These are phyloP conservation scores for Crucihimalaya himalaica DNA, from an alignment of 345 rosid genomes.

Conservation along the genomic window DNA sequence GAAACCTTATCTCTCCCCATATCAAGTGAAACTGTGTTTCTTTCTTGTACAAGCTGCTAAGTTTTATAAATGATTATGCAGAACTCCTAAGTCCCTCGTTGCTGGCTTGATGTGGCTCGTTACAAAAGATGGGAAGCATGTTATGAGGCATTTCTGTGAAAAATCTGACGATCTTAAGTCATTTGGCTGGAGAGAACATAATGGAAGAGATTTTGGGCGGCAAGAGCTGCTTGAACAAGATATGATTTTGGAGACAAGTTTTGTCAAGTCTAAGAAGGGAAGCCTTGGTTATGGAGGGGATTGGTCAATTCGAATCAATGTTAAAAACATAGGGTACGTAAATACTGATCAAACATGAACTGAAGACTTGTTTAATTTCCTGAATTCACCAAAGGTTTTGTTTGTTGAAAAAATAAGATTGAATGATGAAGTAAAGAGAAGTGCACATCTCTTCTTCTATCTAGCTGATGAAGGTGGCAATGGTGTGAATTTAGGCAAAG, in stretches of 20 bases:
- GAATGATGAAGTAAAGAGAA: constrained; percentile 55
- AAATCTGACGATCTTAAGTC: constrained; percentile 63
- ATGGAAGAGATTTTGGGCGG: constrained; percentile 86
- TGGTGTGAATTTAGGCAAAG: constrained; percentile 50
- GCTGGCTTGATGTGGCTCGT: constrained; percentile 97
- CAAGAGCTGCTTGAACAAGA: constrained; percentile 73
- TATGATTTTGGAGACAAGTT: constrained; percentile 66
- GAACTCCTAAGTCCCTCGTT: constrained; percentile 74
- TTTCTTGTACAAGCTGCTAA: constrained; percentile 8
- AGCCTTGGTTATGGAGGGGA: constrained; percentile 96
- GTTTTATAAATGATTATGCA: constrained; percentile 38
- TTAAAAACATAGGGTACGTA: constrained; percentile 52
- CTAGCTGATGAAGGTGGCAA: constrained; percentile 79
- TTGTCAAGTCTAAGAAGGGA: constrained; percentile 68
- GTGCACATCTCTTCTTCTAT: constrained; percentile 75
- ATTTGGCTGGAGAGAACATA: constrained; percentile 86
- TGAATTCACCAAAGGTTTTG: background rate
- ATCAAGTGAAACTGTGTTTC: background rate
- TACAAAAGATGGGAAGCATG: constrained; percentile 64
- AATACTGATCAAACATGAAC: background rate
- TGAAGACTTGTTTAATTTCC: background rate
- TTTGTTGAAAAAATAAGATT: constrained; percentile 40
- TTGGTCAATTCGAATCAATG: constrained; percentile 76
- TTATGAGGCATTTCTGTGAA: constrained; percentile 81
- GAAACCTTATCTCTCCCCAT: background rate